Percentiles rank a stretch among this genome's conserved stretches.
These are phyloP conservation scores for Fusarium nanum DNA, from an alignment of 2,329 filamentous ascomycete genomes.

Conservation along the genomic window DNA sequence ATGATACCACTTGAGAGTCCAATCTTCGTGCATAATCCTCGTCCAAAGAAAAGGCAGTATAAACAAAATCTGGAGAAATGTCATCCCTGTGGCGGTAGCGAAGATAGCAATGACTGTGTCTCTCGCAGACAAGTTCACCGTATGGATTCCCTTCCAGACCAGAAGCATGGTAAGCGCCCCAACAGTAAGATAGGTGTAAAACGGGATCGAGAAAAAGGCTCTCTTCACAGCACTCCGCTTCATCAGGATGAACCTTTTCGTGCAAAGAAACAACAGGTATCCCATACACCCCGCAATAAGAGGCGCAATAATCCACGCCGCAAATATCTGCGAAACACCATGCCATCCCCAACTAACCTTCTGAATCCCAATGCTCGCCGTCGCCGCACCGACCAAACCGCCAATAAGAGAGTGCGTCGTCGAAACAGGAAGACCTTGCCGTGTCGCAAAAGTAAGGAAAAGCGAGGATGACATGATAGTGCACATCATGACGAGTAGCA, in stretches of 20 bases:
- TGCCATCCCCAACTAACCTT: conserved; percentile 54
- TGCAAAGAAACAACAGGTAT: conserved; percentile 50
- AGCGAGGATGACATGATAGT: conserved; percentile 62
- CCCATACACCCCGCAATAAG: conserved; percentile 50
- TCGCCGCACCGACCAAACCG: conserved; percentile 53
- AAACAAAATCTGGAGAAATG: conserved; percentile 58
- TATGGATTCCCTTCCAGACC: conserved; percentile 56
- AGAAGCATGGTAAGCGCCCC: conserved; percentile 62
- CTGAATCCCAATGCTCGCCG: conserved; percentile 51
- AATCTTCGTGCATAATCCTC: conserved; percentile 63
- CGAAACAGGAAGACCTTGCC: conserved; percentile 63
- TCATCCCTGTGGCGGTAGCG: conserved; percentile 56
- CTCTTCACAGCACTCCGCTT: conserved; percentile 48
- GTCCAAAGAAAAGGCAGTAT: conserved; percentile 65
- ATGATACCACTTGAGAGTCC: conserved; percentile 62
- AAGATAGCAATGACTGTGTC: conserved; percentile 54
- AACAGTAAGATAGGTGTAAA: conserved; percentile 55
- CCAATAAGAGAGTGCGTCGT: conserved; percentile 66
- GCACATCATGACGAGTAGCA: conserved; percentile 66
- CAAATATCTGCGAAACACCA: conserved; percentile 55
- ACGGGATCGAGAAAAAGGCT: conserved; percentile 51
- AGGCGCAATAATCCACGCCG: conserved; percentile 54
- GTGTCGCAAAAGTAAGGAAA: conserved; percentile 65
- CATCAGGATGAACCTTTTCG: conserved; percentile 50
- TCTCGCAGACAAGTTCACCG: conserved; percentile 37